Conservation (phyloP, 1,284 basidiomycete genomes). For the Rhodotorula mucilaginosa region DNA sequence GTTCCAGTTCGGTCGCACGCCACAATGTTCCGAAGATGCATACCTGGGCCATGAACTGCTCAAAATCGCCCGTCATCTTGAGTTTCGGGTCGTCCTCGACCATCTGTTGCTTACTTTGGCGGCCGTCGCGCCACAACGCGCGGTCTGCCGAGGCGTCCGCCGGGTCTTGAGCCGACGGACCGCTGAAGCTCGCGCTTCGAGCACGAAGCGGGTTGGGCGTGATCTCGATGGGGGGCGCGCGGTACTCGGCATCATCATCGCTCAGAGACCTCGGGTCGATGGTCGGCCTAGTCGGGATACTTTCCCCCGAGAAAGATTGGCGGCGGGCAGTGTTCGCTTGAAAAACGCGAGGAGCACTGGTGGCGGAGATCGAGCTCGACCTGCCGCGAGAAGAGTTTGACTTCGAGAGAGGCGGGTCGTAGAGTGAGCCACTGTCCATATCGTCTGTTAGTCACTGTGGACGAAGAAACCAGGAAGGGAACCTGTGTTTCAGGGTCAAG, state of each 20-base stretch:
- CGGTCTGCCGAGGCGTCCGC: conserved; percentile 13
- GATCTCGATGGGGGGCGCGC: not conserved
- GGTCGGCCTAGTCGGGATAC: not conserved
- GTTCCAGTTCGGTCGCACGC: too few relatives aligned
- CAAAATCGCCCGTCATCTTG: conserved; percentile 14
- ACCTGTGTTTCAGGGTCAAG: too few relatives aligned
- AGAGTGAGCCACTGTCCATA: not conserved
- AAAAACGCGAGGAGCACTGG: not conserved
- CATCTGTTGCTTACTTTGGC: conserved; percentile 19
- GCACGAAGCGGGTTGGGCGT: not conserved
- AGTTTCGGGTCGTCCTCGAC: conserved; percentile 1
- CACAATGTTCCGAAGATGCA: not conserved
- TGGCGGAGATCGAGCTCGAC: conserved; percentile 15
- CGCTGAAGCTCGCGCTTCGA: not conserved
- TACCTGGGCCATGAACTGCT: conserved; percentile 23
- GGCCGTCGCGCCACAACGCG: conserved; percentile 11
- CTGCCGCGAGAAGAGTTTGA: conserved; percentile 5
- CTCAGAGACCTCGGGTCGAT: conserved; percentile 1
- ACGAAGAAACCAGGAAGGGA: not conserved
- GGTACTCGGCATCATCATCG: conserved; percentile 15
- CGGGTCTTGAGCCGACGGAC: not conserved
- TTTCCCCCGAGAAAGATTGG: not conserved
- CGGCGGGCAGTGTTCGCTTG: not conserved
- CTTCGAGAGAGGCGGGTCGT: conserved; percentile 13
- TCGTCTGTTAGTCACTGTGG: too few relatives aligned